phyloP scores from a whole-genome alignment of 2,329 filamentous ascomycete species.

The Xylariaceae sp. region DNA sequence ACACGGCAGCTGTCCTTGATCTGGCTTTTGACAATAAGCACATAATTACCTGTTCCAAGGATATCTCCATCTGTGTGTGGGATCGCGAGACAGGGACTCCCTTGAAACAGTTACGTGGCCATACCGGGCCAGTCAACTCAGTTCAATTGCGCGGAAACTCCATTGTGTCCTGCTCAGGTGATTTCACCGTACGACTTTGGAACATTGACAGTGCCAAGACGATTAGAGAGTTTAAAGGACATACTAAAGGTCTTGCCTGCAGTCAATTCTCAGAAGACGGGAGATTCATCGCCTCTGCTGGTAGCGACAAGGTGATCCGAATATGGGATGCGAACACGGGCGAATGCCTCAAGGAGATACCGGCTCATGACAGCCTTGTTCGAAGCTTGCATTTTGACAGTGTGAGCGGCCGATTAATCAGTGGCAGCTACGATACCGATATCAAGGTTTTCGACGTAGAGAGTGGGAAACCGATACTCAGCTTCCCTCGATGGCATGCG shows the following conservation, averaged over 20 bases:
- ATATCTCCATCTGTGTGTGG: constrained; percentile 91
- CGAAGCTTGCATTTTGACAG: constrained; percentile 88
- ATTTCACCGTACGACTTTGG: constrained; percentile 92
- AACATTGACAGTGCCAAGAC: constrained; percentile 84
- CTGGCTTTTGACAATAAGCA: constrained; percentile 88
- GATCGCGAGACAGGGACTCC: constrained; percentile 74
- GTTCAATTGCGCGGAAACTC: constrained; percentile 92
- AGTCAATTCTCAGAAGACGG: constrained; percentile 95
- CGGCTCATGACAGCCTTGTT: constrained; percentile 80
- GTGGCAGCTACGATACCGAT: constrained; percentile 90
- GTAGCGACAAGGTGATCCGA: constrained; percentile 92
- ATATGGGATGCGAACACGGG: constrained; percentile 94
- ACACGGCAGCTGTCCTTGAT: constrained; percentile 86
- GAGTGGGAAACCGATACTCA: constrained; percentile 71
- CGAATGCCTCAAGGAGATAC: constrained; percentile 73
- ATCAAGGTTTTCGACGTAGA: constrained; percentile 92
- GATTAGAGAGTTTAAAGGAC: constrained; percentile 84
- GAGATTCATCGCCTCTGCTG: constrained; percentile 87
- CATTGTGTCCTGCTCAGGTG: constrained; percentile 88
- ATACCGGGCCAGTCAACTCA: constrained; percentile 90
- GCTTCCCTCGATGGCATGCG: constrained; percentile 91
- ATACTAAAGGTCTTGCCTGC: constrained; percentile 90
- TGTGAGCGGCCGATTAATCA: constrained; percentile 79
- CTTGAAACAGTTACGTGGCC: constrained; percentile 75
- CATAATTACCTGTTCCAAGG: constrained; percentile 97